Evolutionary conservation across 2,329 filamentous ascomycete species (phyloP), one percentile per base, ranked within the genome.

Genomic region (Penicillium sp.): DNA sequence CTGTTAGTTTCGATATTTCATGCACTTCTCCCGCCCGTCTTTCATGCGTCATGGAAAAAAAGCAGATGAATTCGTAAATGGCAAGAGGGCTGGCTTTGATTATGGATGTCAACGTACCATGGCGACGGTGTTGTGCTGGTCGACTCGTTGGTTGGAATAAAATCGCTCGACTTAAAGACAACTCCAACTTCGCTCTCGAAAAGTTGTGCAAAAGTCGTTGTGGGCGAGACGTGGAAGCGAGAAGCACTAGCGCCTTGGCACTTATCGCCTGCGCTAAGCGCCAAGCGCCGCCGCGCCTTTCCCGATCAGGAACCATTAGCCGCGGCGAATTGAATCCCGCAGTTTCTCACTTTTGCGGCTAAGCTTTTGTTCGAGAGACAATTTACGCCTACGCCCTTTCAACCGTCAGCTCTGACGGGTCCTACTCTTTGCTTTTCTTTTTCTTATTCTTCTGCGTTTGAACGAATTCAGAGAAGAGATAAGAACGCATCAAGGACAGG

Each of bases 101-200:
- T 28, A 28, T 35, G 8, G 30, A 35, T 48, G 3, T 28, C 24
- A 38, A 55, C 76, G 67, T 74, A 79, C 77, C 77, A 79, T 79
- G 76, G 73, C 75, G 75, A 72, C 71, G 71, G 69, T 66, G 72
- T 69, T 69, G 65, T 64, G 64, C 61, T 71, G 68, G 71, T 70
- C 68, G 69, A 68, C 64, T 71, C 64, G 71, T 64, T 68, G 64
- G 64, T 58, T 62, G 55, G 65, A 67, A 52, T 48, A 66, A 65
- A 63, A 62, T 60, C 60, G 57, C 66, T 66, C 59, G 63, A 64
- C 62, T 53, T 30, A 24, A 48, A 35, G 16, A 35, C 30, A 35
- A 35, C 30, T 35, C 53, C 18, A 52, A 38, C 30, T 38, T 23
- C 40, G 20, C 45, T 55, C 53, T 55, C 46, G 30, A 55, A 52